Evolutionary conservation across 2,329 filamentous ascomycete species (phyloP), one percentile per base, ranked within the genome.

Genomic region (Fusarium sp.): DNA sequence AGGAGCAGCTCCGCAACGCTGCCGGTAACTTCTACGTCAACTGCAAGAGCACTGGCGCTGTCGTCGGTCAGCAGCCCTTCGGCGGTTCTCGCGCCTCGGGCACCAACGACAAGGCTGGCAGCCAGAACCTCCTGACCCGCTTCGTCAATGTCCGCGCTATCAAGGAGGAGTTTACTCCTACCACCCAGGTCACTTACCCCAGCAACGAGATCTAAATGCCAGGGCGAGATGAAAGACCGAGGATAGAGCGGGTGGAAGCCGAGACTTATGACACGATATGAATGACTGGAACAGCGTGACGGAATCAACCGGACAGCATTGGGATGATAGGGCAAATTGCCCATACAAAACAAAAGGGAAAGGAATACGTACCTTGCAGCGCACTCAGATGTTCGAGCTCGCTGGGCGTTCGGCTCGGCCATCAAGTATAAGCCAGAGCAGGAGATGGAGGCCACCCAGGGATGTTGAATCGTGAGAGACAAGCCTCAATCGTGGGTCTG

Each of bases 21-120:
- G 93, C 94, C 1, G 94, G 94, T 47, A 96, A 96, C 86, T 95
- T 95, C 82, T 96, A 96, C 85, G 88, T 96, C 84, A 96, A 95
- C 85, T 93, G 92, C 86, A 95, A 95, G 89, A 92, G 90, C 82
- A 94, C 92, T 2, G 92, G 91, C 42, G 91, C 92, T 18, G 91
- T 94, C 27, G 91, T 93, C 9, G 92, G 91, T 16, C 92, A 94
- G 84, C 92, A 94, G 84, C 90, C 92, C 5, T 94, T 94, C 80
- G 92, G 92, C 25, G 92, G 92, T 63, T 88, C 90, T 14, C 86
- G 92, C 73, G 91, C 91, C 8, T 92, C 90, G 70, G 92, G 92
- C 29, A 94, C 92, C 25, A 93, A 94, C 80, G 92, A 94, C 83
- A 94, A 94, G 87, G 91, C 92, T 18, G 92, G 92, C 38, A 92